These are phyloP conservation scores for Malus orientalis DNA, from an alignment of 306 rosid species.

Conservation along the genomic window DNA sequence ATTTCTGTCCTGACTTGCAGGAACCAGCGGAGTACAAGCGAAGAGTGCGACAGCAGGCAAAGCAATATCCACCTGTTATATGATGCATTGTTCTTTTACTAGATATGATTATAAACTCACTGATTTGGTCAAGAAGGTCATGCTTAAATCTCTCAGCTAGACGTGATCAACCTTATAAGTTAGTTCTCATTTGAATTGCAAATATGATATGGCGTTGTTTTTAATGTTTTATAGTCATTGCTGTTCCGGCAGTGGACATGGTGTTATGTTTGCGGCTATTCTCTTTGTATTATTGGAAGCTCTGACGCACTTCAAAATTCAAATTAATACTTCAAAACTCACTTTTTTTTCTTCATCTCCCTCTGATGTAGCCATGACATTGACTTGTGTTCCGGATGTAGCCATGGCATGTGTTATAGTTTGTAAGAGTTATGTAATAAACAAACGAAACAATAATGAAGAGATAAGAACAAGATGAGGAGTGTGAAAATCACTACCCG, in stretches of 20 bases:
- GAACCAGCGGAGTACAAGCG: constrained; percentile 60
- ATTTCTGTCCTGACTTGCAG: constrained; percentile 25
- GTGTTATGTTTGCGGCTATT: not conserved
- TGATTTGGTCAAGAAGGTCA: not conserved
- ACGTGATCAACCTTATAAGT: not conserved
- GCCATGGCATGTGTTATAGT: not conserved
- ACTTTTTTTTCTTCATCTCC: not conserved
- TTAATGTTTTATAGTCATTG: not conserved
- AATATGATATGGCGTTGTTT: not conserved
- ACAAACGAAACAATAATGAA: not conserved
- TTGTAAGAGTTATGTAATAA: not conserved
- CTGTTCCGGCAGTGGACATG: not conserved
- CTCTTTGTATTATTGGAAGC: not conserved
- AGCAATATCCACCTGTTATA: constrained; percentile 65
- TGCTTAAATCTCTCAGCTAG: not conserved
- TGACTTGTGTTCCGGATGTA: not conserved
- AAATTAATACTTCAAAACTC: not conserved
- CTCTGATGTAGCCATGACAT: not conserved
- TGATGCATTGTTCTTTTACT: constrained; percentile 10
- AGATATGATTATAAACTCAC: not conserved
- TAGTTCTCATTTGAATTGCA: not conserved
- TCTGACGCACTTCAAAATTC: not conserved
- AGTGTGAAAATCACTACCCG: not conserved
- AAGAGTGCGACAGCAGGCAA: constrained; percentile 78
- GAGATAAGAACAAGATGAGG: not conserved